A percentile compares a stretch with the other conserved stretches of the same genome.
phyloP scores from a whole-genome alignment of 352 stramenopile genomes.

The Globisporangium carolinianum region DNA sequence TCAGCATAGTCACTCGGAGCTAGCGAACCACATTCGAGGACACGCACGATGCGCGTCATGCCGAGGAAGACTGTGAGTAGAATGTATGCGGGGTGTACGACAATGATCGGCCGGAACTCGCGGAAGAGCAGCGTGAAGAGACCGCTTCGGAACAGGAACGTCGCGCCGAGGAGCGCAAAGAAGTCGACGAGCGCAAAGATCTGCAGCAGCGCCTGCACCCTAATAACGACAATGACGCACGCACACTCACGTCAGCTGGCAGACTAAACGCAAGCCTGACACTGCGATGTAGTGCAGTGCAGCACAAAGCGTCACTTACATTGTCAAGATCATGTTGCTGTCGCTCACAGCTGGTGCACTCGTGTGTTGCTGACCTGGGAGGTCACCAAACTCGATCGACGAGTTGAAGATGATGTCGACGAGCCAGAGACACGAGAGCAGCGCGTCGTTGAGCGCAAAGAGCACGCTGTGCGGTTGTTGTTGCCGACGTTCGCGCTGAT shows the following conservation, averaged over 20 bases:
- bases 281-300: no score
- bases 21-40: background rate
- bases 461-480: conserved; percentile 18
- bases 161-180: conserved; percentile 46
- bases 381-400: conserved; percentile 50
- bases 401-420: conserved; percentile 56
- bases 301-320: conserved; percentile 18
- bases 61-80: conserved; percentile 36
- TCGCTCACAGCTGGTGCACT: background rate
- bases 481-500: no score
- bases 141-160: conserved; percentile 67
- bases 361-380: conserved; percentile 21
- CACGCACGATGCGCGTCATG: conserved; percentile 27
- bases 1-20: no score
- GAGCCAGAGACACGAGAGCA: conserved; percentile 36
- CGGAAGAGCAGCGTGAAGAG: conserved; percentile 52
- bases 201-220: conserved; percentile 60
- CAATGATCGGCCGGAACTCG: conserved; percentile 42
- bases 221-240: conserved; percentile 5
- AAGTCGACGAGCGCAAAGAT: conserved; percentile 50
- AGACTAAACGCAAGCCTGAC: no score
- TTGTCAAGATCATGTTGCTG: conserved; percentile 42
- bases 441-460: conserved; percentile 30
- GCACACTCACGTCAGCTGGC: no score
- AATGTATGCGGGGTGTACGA: conserved; percentile 46